Evolutionary conservation across 257 asterid genomes (phyloP), one percentile per base, ranked within the genome.

Genomic region (Plantago elongata): DNA sequence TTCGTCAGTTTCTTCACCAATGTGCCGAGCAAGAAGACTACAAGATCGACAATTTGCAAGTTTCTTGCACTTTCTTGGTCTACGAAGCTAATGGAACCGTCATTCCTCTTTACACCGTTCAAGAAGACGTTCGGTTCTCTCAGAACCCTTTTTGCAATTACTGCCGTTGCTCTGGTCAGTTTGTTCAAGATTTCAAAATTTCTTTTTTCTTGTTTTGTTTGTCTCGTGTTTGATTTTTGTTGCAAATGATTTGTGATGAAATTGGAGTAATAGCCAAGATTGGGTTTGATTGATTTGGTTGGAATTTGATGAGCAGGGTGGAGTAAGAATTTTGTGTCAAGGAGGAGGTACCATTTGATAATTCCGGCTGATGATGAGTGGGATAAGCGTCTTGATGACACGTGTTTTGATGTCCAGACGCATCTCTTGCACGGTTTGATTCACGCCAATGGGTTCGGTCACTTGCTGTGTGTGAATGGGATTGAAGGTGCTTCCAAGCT

Each of bases 381-480:
- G 91, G 74, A 82, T 62, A 80, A 72, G 49, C 80, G 78, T n/a
- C 83, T 84, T 45, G 69, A 66, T 29, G 84, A 79, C 45, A 79
- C 79, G 60, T 81, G 72, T 51, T 70, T 83, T 51, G 90, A 93
- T 70, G 57, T 74, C 40, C 83, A 82, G 48, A 77, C 86, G 2
- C 94, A 93, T 62, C 76, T 93, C 57, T 69, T 93, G 73, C 97
- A 85, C 48, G 99, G 97, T 51, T 69, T 89, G 78, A 85, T 86
- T 58, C 99, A 93, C 56, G 81, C 94, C 75, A 87, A 93, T 57
- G 99, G 99, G 4, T 85, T 71, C 37, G 99, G 97, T 0, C 97
- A 89, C 75, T 71, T 89, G 80, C 72, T 87, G n/a, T 75, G 85
- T 63, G 67, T 87, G 54, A 89, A 89, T 69, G 99, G 99, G 43